Base-by-base conservation (phyloP, 306 rosid species). In the Medicago ruthenica region DNA sequence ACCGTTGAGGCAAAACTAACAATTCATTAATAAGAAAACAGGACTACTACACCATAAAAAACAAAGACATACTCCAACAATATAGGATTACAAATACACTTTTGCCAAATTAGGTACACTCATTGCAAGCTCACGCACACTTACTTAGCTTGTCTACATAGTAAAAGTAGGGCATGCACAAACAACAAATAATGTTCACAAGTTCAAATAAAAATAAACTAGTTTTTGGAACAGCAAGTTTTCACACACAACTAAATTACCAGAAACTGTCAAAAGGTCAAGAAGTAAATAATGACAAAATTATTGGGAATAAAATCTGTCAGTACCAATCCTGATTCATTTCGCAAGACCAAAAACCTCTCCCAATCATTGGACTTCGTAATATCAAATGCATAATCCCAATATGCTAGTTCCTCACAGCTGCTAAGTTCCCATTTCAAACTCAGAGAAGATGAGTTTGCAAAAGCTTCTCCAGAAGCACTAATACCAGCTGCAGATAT, bases 381-480 rank as follows among this genome's bases (percentile, higher is more conserved):
- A 37, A 70, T 71, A 78, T 88, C 86, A 81, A 73, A 65, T 71
- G 81, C 76, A 64, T 84, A 85, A 75, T 85, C 89, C 98, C 97
- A 94, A 73, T 86, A 76, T 69, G 93, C 97, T 66, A 92, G 79
- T 77, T 89, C 94, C 53, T 84, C 88, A 82, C 96, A 91, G 80
- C 83, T 71, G 72, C 85, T 67, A 72, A 94, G 94, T 74, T 86
- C 95, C 98, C 98, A 94, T 76, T 82, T 84, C 92, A 94, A 85
- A 84, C 63, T 75, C 70, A 92, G 90, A 61, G 96, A 92, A 83
- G 98, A 94, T 79, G 97, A 90, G 75, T 94, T 94, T 70, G 95
- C 95, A 87, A 88, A 94, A 72, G 89, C 84, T 84, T 92, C 93
- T 58, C 95, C 93, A 21, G 75, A 83, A 61, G 82, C 85, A 80